A percentile compares a stretch with the other conserved stretches of the same genome.
phyloP scores from a whole-genome alignment of 2,329 filamentous ascomycete genomes.

The Trichothecium roseum region DNA sequence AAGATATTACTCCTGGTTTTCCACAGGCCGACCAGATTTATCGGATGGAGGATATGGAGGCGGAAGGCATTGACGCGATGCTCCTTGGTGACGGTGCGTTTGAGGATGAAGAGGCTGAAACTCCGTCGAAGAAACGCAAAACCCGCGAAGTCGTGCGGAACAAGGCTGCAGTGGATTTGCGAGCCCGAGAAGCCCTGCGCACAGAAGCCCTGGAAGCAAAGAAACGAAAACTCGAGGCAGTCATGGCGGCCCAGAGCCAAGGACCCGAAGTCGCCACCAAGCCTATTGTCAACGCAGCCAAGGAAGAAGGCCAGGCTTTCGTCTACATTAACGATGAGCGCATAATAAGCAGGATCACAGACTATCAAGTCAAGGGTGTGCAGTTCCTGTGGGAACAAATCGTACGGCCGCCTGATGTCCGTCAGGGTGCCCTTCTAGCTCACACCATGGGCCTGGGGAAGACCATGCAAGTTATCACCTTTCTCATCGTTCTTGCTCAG shows the following conservation, averaged over 20 bases:
- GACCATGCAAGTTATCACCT: conserved; percentile 80
- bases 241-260: conserved; percentile 30
- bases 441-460: conserved; percentile 92
- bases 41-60: conserved; percentile 12
- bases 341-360: conserved; percentile 59
- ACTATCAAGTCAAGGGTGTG: conserved; percentile 72
- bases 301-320: conserved; percentile 46
- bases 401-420: conserved; percentile 42
- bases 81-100: conserved; percentile 10
- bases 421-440: conserved; percentile 70
- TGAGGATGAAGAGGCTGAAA: conserved; percentile 9
- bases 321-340: conserved; percentile 50
- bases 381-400: conserved; percentile 86
- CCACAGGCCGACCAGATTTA: conserved; percentile 23
- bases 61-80: conserved; percentile 8
- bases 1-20: conserved; percentile 13
- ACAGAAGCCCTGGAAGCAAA: conserved; percentile 44
- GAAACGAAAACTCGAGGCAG: conserved; percentile 32
- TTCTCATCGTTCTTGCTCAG: conserved; percentile 66
- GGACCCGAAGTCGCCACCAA: conserved; percentile 33
- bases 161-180: conserved; percentile 34
- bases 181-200: conserved; percentile 44
- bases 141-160: conserved; percentile 21
- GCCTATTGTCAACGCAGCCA: conserved; percentile 58
- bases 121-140: conserved; percentile 11